These are phyloP conservation scores for Ophiocordyceps unilateralis DNA, from an alignment of 2,329 filamentous ascomycete species.

Conservation along the genomic window DNA sequence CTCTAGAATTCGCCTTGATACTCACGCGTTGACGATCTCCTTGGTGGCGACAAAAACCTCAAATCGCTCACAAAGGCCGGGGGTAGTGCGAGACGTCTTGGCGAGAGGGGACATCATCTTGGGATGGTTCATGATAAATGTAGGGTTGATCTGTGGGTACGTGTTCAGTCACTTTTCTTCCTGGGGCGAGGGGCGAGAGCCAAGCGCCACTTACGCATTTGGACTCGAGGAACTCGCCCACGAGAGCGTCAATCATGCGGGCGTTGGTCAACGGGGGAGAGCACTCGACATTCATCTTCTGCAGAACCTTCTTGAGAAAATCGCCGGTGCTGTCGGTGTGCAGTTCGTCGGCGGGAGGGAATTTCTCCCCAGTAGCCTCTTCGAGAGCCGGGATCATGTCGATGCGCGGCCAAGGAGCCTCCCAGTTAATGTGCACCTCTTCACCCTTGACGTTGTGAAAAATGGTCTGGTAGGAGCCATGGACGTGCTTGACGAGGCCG, in stretches of 20 bases:
- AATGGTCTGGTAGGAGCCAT: conserved; percentile 67
- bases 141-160: conserved; percentile 51
- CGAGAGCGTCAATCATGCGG: conserved; percentile 89
- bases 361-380: conserved; percentile 79
- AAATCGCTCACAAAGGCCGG: conserved; percentile 88
- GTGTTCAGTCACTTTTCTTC: background rate
- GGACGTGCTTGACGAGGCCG: conserved; percentile 73
- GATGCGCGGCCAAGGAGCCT: conserved; percentile 78
- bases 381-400: conserved; percentile 85
- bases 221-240: conserved; percentile 88
- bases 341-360: conserved; percentile 74
- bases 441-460: conserved; percentile 81
- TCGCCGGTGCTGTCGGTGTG: conserved; percentile 80
- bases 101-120: conserved; percentile 72
- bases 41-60: conserved; percentile 67
- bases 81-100: conserved; percentile 73
- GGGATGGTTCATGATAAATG: conserved; percentile 42
- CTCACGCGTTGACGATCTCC: conserved; percentile 76
- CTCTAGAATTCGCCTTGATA: background rate
- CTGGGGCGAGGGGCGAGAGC: background rate
- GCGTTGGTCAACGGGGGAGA: conserved; percentile 80
- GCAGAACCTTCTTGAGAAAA: conserved; percentile 68
- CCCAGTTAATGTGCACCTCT: conserved; percentile 86
- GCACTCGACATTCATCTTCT: conserved; percentile 85
- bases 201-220: conserved; percentile 37